These are phyloP conservation scores for Saussurea involucrata DNA, from an alignment of 129 eudicot species.

Conservation along the genomic window DNA sequence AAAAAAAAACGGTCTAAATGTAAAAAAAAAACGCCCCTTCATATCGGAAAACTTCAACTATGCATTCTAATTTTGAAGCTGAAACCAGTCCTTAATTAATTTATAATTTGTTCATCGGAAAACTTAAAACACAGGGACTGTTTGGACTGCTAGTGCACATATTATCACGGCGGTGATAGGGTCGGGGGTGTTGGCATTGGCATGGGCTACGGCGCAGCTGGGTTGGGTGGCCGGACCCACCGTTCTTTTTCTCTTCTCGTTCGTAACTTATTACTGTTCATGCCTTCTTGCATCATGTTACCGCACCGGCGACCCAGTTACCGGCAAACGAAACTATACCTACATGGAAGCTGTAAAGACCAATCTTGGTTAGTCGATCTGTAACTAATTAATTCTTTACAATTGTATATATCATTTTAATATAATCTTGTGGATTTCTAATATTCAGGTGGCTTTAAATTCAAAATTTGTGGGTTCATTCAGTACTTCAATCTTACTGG, in stretches of 20 bases:
- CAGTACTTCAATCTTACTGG: slow-evolving; percentile 70
- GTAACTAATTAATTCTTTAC: background rate
- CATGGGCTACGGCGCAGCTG: slow-evolving; percentile 69
- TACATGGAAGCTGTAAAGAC: slow-evolving; percentile 64
- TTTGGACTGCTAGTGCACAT: slow-evolving; percentile 67
- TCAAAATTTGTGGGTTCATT: slow-evolving; percentile 62
- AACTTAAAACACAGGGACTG: slow-evolving; percentile 34
- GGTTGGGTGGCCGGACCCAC: slow-evolving; percentile 75
- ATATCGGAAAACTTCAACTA: background rate
- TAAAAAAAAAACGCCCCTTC: background rate
- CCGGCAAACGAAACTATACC: slow-evolving; percentile 64
- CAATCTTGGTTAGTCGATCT: slow-evolving; percentile 52
- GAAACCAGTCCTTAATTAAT: background rate
- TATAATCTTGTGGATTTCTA: background rate
- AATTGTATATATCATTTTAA: background rate
- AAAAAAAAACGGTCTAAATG: too few relatives aligned
- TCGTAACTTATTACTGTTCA: slow-evolving; percentile 65
- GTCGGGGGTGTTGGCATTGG: slow-evolving; percentile 63
- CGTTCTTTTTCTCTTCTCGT: slow-evolving; percentile 51
- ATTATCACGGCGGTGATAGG: slow-evolving; percentile 73
- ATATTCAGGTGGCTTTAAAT: slow-evolving; percentile 55
- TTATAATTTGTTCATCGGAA: too few relatives aligned
- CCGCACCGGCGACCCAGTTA: slow-evolving; percentile 48
- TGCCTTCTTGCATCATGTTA: slow-evolving; percentile 61
- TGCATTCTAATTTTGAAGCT: background rate